Percentiles rank a stretch among this genome's conserved stretches.
phyloP scores from a whole-genome alignment of 2,329 filamentous ascomycete genomes.

The Nannizziopsis arthrosporioides region DNA sequence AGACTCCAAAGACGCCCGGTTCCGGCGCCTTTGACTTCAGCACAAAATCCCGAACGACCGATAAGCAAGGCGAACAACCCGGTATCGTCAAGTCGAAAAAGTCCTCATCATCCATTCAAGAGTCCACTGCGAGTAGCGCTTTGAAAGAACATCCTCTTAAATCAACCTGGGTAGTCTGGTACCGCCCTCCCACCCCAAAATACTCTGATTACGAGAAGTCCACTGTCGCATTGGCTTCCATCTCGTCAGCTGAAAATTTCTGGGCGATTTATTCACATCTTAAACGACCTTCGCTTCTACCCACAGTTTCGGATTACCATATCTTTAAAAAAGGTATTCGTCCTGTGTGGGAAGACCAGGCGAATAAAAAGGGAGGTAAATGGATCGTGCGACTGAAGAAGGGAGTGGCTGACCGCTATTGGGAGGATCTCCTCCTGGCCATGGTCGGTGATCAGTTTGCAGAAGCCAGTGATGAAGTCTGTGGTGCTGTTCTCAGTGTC shows the following conservation, averaged over 20 bases:
- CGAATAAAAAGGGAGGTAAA: slow-evolving; percentile 91
- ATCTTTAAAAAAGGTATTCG: slow-evolving; percentile 94
- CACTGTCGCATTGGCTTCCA: slow-evolving; percentile 70
- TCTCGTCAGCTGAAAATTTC: slow-evolving; percentile 78
- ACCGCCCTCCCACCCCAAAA: slow-evolving; percentile 89
- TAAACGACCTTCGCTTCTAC: slow-evolving; percentile 75
- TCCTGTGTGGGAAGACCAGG: slow-evolving; percentile 96
- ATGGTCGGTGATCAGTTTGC: slow-evolving; percentile 89
- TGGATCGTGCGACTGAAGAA: slow-evolving; percentile 97
- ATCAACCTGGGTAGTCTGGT: slow-evolving; percentile 94
- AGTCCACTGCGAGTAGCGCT: slow-evolving; percentile 17
- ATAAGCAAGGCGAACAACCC: slow-evolving; percentile 47
- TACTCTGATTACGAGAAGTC: slow-evolving; percentile 98
- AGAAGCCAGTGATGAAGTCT: slow-evolving; percentile 87
- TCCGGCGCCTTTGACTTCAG: slow-evolving; percentile 68
- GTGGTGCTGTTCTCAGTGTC: slow-evolving; percentile 86
- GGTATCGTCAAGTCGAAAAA: slow-evolving; percentile 31
- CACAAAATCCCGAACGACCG: slow-evolving; percentile 43
- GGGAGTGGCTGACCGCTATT: slow-evolving; percentile 89
- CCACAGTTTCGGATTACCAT: slow-evolving; percentile 92
- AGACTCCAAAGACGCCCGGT: slow-evolving; percentile 76
- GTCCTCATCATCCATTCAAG: slow-evolving; percentile 31
- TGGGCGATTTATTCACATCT: slow-evolving; percentile 81
- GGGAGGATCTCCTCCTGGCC: slow-evolving; percentile 85
- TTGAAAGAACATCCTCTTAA: slow-evolving; percentile 52